These are phyloP conservation scores for Tephrocybe sp. DNA, from an alignment of 768 basidiomycete species.

Conservation along the genomic window DNA sequence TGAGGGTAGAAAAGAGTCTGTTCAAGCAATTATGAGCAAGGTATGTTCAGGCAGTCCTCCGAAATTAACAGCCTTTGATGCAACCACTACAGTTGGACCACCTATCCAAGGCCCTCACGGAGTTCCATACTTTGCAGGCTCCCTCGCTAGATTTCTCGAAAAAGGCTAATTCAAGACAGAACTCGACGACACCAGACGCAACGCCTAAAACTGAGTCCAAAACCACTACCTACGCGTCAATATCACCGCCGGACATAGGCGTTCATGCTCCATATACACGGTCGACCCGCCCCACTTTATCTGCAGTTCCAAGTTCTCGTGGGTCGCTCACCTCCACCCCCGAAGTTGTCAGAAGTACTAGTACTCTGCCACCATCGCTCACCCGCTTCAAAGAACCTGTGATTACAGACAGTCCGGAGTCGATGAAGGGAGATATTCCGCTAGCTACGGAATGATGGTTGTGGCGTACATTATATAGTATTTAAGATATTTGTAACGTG, in stretches of 20 bases:
- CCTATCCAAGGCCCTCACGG: conserved; percentile 46
- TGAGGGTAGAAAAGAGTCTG: conserved; percentile 63
- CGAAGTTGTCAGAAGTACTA: neutral
- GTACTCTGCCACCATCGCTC: conserved; percentile 13
- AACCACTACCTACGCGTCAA: conserved; percentile 3
- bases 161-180: conserved; percentile 15
- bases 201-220: conserved; percentile 6
- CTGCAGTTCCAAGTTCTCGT: conserved; percentile 2
- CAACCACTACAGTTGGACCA: conserved; percentile 47
- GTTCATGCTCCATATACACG: neutral
- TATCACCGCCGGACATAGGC: conserved; percentile 4
- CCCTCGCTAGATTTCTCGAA: conserved; percentile 40
- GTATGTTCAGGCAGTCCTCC: conserved; percentile 28
- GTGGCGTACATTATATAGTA: conserved; percentile 16
- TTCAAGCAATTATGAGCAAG: conserved; percentile 73
- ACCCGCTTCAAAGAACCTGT: conserved; percentile 20
- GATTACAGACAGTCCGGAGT: conserved; percentile 36
- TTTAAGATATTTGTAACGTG: neutral
- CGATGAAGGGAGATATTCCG: conserved; percentile 24
- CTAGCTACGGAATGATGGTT: conserved; percentile 13
- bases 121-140: conserved; percentile 47
- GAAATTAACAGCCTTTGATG: neutral
- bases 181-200: conserved; percentile 15
- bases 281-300: neutral
- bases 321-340: conserved; percentile 5